Evolutionary conservation across 352 stramenopile species (phyloP).

Genomic region (Globisporangium irregulare): DNA sequence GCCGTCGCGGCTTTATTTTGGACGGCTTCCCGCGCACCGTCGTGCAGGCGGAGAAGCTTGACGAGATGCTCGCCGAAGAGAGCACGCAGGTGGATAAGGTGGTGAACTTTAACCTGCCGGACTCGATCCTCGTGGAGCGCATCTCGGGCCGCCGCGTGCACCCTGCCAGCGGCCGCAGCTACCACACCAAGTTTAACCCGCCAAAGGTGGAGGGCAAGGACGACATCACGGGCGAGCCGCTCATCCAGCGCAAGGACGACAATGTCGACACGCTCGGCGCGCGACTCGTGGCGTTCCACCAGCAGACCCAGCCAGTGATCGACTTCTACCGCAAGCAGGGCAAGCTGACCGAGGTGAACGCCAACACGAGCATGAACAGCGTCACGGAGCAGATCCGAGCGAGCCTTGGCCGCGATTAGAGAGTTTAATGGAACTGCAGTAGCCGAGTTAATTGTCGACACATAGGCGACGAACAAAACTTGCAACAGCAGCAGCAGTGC

Average conservation of each 20-base stretch:
- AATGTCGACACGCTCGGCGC: constrained; percentile 91
- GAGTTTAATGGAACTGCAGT: background rate
- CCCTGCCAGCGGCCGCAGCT: constrained; percentile 92
- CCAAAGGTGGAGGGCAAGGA: constrained; percentile 88
- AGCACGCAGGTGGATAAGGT: constrained; percentile 88
- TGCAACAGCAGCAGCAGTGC: background rate
- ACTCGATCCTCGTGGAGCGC: constrained; percentile 95
- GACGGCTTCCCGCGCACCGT: constrained; percentile 99
- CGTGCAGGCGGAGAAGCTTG: constrained; percentile 96
- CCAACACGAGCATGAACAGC: constrained; percentile 81
- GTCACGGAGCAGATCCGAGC: constrained; percentile 84
- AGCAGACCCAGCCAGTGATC: constrained; percentile 96
- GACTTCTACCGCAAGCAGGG: constrained; percentile 85
- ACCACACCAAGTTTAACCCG: constrained; percentile 98
- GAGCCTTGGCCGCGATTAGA: constrained; percentile 72
- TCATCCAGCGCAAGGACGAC: constrained; percentile 98
- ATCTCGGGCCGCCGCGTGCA: constrained; percentile 97
- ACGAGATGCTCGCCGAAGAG: constrained; percentile 94
- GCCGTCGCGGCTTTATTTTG: constrained; percentile 98
- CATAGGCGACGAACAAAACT: background rate
- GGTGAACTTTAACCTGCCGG: constrained; percentile 95
- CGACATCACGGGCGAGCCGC: constrained; percentile 94
- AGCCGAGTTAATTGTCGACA: background rate
- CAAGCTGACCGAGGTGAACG: constrained; percentile 90
- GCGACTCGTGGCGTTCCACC: constrained; percentile 94